Base-by-base conservation (phyloP, 352 stramenopile genomes). In the Pythium pyrilobum region DNA sequence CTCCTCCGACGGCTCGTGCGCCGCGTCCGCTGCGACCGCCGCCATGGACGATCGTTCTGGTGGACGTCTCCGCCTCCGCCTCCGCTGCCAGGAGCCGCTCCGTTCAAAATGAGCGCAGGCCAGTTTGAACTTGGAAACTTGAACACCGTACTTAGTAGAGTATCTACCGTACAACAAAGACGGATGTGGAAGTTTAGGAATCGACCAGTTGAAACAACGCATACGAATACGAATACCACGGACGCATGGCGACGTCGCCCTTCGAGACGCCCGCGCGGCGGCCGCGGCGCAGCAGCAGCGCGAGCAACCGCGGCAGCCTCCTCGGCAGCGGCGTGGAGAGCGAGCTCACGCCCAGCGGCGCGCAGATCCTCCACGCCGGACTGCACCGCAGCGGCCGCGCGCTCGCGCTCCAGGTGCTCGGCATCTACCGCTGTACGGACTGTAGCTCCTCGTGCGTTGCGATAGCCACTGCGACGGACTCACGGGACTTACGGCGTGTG, bases 381-480 rank as follows among this genome's bases (percentile, higher is more conserved):
- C 9, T 58, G 13, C 6, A 33, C 5, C 49, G 27, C 10, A 54
- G 43, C 12, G 44, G 58, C 12, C 42, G 51, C 12, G 20, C 33
- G 8, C 24, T 85, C 20, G 34, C 57, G 27, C 45, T 88, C 33
- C 77, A 88, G 49, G 69, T 88, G 42, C 61, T 88, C 13, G 63
- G 65, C 36, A 38, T 88, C 12, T 73, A 75, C 49, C 70, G 79
- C 36, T 87, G 77, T 90, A 59, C 24, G 73, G 16, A 43, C 37
- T 43, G 37, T 31, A 11, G 20, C n/a, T n/a, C n/a, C n/a, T n/a
- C n/a, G n/a, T n/a, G n/a, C n/a, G n/a, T n/a, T n/a, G n/a, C n/a
- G n/a, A n/a, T n/a, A n/a, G n/a, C n/a, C n/a, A n/a, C n/a, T n/a
- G n/a, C n/a, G n/a, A n/a, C n/a, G n/a, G n/a, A n/a, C n/a, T n/a